Evolutionary conservation across 1,284 basidiomycete species (phyloP), one percentile per base, ranked within the genome.

Genomic region (Mycena sp.): DNA sequence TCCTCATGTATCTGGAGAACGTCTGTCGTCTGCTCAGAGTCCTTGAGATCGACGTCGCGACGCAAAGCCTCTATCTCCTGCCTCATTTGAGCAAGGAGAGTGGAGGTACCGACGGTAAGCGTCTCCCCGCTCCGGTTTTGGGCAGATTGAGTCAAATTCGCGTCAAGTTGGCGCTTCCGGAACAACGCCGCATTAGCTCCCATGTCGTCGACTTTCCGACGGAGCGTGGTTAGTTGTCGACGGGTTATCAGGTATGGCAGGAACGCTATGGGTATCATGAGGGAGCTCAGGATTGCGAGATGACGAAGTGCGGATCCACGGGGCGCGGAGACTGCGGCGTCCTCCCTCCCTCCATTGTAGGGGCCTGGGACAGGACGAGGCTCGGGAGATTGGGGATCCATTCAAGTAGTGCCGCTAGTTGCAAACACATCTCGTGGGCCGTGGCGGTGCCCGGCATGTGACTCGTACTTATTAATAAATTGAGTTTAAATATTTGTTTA

Each of bases 1-100:
- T 84, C 71, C 56, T 72, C 69, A 64, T 74, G 74, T 40, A 85
- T 51, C 58, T 80, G 76, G 44, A 72, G 70, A 54, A 72, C 73
- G 14, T 76, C 68, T 41, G 70, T 69, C 41, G 75, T 68, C 35
- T 72, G 71, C 53, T 75, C 71, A 37, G 59, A 55, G 37, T 75
- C 76, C 35, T 67, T 73, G 29, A 69, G 72, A 32, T 75, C 75
- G 54, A 74, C 56, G 56, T 78, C 74, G 25, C 67, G 70, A 35
- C 76, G 78, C 57, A 83, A 55, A 26, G 72, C 72, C 26, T 74
- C 73, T 51, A 78, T 68, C 21, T 78, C 78, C 55, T 71, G 72
- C 69, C 71, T 75, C 52, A 64, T 55, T 43, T 60, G 44, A 26
- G 43, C 28, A 17, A 63, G 19, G 40, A 57, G 41, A 29, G 19